Conservation (phyloP, 1,284 basidiomycete species). For the Malassezia caprae region DNA sequence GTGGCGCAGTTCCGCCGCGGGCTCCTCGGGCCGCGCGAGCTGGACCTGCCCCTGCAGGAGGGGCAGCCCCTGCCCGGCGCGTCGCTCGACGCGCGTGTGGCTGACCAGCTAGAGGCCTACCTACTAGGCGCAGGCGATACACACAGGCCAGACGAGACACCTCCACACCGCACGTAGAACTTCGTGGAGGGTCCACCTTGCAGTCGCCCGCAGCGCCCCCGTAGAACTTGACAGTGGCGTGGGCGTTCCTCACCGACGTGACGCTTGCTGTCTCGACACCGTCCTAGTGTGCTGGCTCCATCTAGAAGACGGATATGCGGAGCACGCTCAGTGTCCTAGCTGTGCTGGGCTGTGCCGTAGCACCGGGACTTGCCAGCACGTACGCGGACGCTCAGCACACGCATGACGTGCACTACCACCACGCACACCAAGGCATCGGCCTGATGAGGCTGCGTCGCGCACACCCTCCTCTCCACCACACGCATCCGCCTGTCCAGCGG, state of each 20-base stretch:
- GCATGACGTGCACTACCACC: not conserved
- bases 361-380: not conserved
- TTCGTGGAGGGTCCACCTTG: not conserved
- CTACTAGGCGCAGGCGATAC: not conserved
- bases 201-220: not conserved
- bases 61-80: not conserved
- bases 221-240: not conserved
- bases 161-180: not conserved
- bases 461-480: not conserved
- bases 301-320: not conserved
- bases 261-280: not conserved
- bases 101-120: not conserved
- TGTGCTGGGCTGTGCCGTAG: not conserved
- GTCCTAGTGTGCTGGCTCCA: not conserved
- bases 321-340: not conserved
- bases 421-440: not conserved
- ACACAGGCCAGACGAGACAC: not conserved
- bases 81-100: not conserved
- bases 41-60: conserved; percentile 24
- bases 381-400: not conserved
- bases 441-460: not conserved
- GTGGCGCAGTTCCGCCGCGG: conserved; percentile 38
- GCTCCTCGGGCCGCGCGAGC: conserved; percentile 32
- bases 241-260: not conserved
- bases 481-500: not conserved